A percentile compares a stretch with the other conserved stretches of the same genome.
phyloP scores from a whole-genome alignment of 768 basidiomycete genomes.

The Trametes elegans region DNA sequence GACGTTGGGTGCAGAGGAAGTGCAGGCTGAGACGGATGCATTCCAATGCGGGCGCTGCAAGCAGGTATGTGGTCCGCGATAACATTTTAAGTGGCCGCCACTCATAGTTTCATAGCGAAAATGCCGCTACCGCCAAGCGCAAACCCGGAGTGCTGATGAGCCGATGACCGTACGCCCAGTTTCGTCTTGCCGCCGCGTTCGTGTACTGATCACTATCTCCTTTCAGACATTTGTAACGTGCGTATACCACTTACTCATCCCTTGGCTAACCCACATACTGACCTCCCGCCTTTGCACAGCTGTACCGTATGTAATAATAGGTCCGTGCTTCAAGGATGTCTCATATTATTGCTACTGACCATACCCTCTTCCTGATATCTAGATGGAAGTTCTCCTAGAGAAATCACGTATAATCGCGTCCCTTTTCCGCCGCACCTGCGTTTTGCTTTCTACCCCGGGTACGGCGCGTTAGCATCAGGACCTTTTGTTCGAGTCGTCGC shows the following conservation, averaged over 20 bases:
- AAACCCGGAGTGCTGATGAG: slow-evolving; percentile 97
- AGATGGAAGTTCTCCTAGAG: slow-evolving; percentile 66
- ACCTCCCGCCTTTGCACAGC: slow-evolving; percentile 29
- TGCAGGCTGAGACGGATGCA: slow-evolving; percentile 92
- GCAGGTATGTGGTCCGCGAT: slow-evolving; percentile 48
- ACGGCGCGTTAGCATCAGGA: too few relatives aligned
- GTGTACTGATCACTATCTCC: not conserved
- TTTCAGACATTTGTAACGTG: slow-evolving; percentile 85
- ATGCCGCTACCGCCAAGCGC: slow-evolving; percentile 92
- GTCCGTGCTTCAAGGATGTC: too few relatives aligned
- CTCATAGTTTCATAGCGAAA: slow-evolving; percentile 51
- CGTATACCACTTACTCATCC: slow-evolving; percentile 22
- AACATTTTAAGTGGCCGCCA: not conserved
- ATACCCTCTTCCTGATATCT: not conserved
- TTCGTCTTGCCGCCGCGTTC: not conserved
- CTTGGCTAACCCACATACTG: slow-evolving; percentile 7
- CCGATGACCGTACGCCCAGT: slow-evolving; percentile 83
- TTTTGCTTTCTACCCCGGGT: not conserved
- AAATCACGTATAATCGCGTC: not conserved
- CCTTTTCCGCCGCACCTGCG: not conserved
- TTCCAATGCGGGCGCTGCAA: slow-evolving; percentile 98
- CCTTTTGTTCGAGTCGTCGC: too few relatives aligned
- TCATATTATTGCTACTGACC: not conserved
- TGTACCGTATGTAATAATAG: slow-evolving; percentile 69
- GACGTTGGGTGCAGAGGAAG: slow-evolving; percentile 84